Evolutionary conservation across 169 alveolate genomes (phyloP), one percentile per base, ranked within the genome.

Genomic region (Eimeria falciformis): DNA sequence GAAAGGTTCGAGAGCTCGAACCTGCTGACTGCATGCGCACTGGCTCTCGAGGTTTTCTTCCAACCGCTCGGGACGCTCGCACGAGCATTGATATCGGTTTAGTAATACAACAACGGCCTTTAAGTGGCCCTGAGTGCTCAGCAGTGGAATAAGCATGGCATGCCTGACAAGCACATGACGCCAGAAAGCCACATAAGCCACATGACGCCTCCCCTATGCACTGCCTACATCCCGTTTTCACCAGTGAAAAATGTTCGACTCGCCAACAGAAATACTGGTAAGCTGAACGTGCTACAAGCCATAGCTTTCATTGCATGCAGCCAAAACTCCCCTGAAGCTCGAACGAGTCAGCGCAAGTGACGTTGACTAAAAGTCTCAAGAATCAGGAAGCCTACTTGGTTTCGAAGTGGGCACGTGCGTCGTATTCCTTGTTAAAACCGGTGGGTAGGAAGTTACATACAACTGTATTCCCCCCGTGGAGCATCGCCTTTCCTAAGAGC

Each of bases 61-160:
- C 43, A 14, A 4, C 65, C 65, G 77, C 23, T 81, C 47, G 75
- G 33, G 29, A 45, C 89, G 89, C 58, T 47, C 50, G 58, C 83
- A 66, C 5, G 86, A 9, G 68, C 92, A 82, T 46, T 50, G 82
- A 0, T 25, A 4, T 21, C 91, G 77, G 75, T 91, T 91, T 7
- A 91, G 46, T 46, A 91, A 69, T 66, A 83, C 75, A 47, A 91
- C 88, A 40, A 91, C 83, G 3, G 91, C 94, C 82, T 91, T 91
- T 62, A 81, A 87, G 23, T 71, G 82, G 40, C 94, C 94, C 29
- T 84, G 92, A 12, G 89, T 78, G 62, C 81, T 81, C 17, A 91
- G 65, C 45, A 91, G 66, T 21, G 94, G 94, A 40, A 91, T 91
- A 0, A 82, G 86, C 86, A 91, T 46, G 7, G 91, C 91, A 27